Base-by-base conservation (phyloP, 169 alveolate species). In the Eimeria acervulina region DNA sequence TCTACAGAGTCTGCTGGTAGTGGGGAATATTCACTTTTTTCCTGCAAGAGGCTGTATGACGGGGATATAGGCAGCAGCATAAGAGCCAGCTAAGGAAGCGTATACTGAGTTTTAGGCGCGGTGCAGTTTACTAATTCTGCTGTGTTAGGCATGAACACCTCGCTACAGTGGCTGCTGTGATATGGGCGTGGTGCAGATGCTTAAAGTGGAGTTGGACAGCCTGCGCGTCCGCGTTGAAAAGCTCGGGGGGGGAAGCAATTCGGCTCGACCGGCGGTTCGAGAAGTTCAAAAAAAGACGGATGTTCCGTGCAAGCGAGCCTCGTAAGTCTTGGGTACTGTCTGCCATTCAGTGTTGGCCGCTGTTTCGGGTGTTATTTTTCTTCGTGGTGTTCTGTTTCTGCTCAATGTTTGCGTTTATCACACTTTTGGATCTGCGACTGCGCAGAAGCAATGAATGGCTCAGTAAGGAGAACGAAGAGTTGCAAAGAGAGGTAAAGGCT, bases 391-490 rank as follows among this genome's bases (percentile, higher is more conserved):
- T 21, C n/a, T 66, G 59, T 10, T 31, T 66, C 26, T 28, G 0
- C 81, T 12, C n/a, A 70, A 15, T 70, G 15, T 28, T 17, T 17
- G 38, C 38, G 26, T 0, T 23, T 5, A 4, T 26, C 28, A 42
- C 23, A 13, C 38, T 33, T 51, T 44, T 33, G 91, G 44, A 10
- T 40, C 28, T 63, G 7, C 23, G 93, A 17, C n/a, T 87, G 93
- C 33, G 42, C 93, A 87, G 93, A 38, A 87, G 93, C 93, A 87
- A 23, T 72, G 93, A 87, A 15, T 63, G 93, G 93, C 93, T 87
- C 21, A 55, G 10, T 12, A 55, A 87, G 70, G 93, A 87, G 59
- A 87, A 87, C 40, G 93, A 87, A n/a, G 83, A 87, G 31, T 12
- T 87, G 44, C 93, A 63, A 47, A 42, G 63, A 26, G 93, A 87